Evolutionary conservation across 2,329 filamentous ascomycete genomes (phyloP).

Genomic region (Trichoderma guizhouense): DNA sequence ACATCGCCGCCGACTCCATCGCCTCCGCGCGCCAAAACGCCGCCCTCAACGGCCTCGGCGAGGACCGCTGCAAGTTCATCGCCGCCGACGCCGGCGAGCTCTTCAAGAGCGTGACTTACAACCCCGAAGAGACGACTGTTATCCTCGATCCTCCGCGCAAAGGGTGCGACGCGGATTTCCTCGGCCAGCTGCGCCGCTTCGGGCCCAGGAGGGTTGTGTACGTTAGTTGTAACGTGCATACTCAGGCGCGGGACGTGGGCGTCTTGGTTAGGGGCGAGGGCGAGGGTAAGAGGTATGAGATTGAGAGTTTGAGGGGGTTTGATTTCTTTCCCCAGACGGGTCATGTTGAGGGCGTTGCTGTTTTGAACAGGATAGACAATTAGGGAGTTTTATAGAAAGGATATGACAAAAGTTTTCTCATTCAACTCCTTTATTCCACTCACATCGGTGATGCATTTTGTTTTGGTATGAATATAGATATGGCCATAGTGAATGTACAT

Average conservation of each 20-base stretch:
- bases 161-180: constrained; percentile 83
- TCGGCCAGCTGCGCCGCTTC: constrained; percentile 75
- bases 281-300: constrained; percentile 62
- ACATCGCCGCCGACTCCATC: constrained; percentile 80
- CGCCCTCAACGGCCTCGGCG: constrained; percentile 64
- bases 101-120: constrained; percentile 72
- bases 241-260: constrained; percentile 89
- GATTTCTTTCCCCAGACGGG: constrained; percentile 94
- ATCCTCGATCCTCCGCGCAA: constrained; percentile 96
- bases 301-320: constrained; percentile 88
- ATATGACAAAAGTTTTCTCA: background rate
- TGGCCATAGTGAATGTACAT: background rate
- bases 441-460: background rate
- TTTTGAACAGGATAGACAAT: constrained; percentile 55
- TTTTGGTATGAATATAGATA: background rate
- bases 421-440: background rate
- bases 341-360: constrained; percentile 66
- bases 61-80: constrained; percentile 74
- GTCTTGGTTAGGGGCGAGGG: constrained; percentile 70
- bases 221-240: constrained; percentile 97
- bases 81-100: constrained; percentile 82
- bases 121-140: constrained; percentile 80
- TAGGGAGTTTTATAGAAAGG: background rate
- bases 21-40: constrained; percentile 76
- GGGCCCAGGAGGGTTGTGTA: constrained; percentile 81